Conservation (phyloP, 148 eudicot genomes). For the Nepenthes mirabilis region DNA sequence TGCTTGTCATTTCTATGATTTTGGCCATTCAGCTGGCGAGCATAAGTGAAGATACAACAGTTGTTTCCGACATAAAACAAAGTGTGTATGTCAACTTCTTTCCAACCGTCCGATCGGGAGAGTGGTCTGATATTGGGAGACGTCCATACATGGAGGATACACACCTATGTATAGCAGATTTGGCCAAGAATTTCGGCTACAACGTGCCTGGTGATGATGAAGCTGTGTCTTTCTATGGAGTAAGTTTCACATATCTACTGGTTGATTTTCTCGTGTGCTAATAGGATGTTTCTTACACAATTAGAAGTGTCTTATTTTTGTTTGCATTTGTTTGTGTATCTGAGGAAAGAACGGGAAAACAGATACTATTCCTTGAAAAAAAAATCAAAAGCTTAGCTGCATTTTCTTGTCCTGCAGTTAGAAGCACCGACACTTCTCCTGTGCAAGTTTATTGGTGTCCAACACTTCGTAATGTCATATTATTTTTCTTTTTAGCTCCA, state of each 20-base stretch:
- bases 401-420: too few species aligned
- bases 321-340: too few species aligned
- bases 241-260: constrained; percentile 16
- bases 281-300: too few species aligned
- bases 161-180: constrained; percentile 62
- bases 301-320: too few species aligned
- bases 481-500: too few species aligned
- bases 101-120: constrained; percentile 77
- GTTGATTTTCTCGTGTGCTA: too few species aligned
- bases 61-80: constrained; percentile 19
- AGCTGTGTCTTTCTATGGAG: constrained; percentile 88
- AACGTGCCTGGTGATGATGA: constrained; percentile 35
- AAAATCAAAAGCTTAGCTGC: too few species aligned
- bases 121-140: constrained; percentile 84
- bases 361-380: neutral
- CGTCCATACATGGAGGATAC: constrained; percentile 89
- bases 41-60: constrained; percentile 56
- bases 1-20: too few species aligned
- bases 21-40: constrained; percentile 48
- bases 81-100: constrained; percentile 27
- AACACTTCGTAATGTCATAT: too few species aligned
- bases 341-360: neutral
- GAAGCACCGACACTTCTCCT: too few species aligned
- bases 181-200: constrained; percentile 54
- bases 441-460: too few species aligned